Conservation (phyloP, 2,329 filamentous ascomycete species). For the Dendrostoma leiphaemia region DNA sequence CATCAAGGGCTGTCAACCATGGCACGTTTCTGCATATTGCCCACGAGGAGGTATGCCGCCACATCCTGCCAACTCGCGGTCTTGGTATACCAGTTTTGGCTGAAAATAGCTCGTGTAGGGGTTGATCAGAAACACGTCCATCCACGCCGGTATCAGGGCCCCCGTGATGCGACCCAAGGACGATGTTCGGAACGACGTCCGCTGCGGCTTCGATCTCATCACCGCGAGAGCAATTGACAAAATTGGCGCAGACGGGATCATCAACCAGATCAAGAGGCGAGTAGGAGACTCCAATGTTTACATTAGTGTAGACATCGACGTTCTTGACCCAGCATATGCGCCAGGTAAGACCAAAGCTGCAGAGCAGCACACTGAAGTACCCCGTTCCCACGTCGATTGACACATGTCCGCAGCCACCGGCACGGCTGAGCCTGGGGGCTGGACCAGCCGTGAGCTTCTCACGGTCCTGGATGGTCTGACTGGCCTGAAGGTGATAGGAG, state of each 20-base stretch:
- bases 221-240: slow-evolving; percentile 69
- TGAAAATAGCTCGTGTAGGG: slow-evolving; percentile 22
- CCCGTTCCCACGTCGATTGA: background rate
- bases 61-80: background rate
- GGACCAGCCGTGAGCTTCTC: slow-evolving; percentile 76
- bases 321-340: slow-evolving; percentile 67
- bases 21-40: slow-evolving; percentile 62
- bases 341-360: slow-evolving; percentile 46
- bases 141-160: slow-evolving; percentile 61
- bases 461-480: slow-evolving; percentile 70
- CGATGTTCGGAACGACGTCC: slow-evolving; percentile 54
- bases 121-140: slow-evolving; percentile 54
- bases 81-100: background rate
- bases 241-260: slow-evolving; percentile 62
- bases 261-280: slow-evolving; percentile 59
- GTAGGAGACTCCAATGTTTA: slow-evolving; percentile 58
- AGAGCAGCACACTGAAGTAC: background rate
- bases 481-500: slow-evolving; percentile 70
- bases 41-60: slow-evolving; percentile 47
- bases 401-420: slow-evolving; percentile 57
- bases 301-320: slow-evolving; percentile 77
- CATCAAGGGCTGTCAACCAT: slow-evolving; percentile 41
- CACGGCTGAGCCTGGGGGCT: slow-evolving; percentile 77
- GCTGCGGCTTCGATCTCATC: slow-evolving; percentile 58
- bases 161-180: slow-evolving; percentile 43